Evolutionary conservation across 2,329 filamentous ascomycete species (phyloP), one percentile per base, ranked within the genome.

Genomic region (Botrytis porri): DNA sequence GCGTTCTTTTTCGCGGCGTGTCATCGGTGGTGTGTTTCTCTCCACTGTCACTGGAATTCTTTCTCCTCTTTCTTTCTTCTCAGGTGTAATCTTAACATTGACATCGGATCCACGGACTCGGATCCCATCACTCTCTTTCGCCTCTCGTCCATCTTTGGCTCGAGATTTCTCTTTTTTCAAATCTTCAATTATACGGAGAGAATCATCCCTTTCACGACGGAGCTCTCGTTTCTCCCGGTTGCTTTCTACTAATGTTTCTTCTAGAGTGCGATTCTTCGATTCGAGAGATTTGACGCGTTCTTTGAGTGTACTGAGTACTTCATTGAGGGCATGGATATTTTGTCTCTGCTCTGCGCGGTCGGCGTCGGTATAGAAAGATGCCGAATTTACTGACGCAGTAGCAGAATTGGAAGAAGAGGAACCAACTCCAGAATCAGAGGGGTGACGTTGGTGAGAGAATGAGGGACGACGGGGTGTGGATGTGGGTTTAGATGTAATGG

Each of bases 181-280:
- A n/a, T 66, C 63, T 22, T 67, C 70, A 29, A 70, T 61, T 25
- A 25, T 62, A 7, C 29, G 18, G 29, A 61, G 25, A 29, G 41
- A 29, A 0, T 51, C 35, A 1, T 76, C 75, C 25, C 59, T 32
- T 32, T 74, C 69, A 18, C 67, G 63, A 20, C 60, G 48, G 20
- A 75, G 37, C 41, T 67, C 62, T 3, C 70, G 70, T 69, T 63
- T 60, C 45, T 66, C 72, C 16, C 48, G 69, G 29, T 59, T 72
- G 6, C 62, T 45, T 14, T 72, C 43, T 65, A 65, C 8, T 75
- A 74, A 29, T 57, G 73, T 4, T 37, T 37, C 51, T 71, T 73
- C 43, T 51, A 70, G 70, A 64, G 61, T 1, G 70, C 75, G 7
- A 8, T 72, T 72, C 2, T 67, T n/a, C 1, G 12, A 18, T 25